Conservation (phyloP, 495 filamentous ascomycete species). For the Astrothelium subdiscretum region DNA sequence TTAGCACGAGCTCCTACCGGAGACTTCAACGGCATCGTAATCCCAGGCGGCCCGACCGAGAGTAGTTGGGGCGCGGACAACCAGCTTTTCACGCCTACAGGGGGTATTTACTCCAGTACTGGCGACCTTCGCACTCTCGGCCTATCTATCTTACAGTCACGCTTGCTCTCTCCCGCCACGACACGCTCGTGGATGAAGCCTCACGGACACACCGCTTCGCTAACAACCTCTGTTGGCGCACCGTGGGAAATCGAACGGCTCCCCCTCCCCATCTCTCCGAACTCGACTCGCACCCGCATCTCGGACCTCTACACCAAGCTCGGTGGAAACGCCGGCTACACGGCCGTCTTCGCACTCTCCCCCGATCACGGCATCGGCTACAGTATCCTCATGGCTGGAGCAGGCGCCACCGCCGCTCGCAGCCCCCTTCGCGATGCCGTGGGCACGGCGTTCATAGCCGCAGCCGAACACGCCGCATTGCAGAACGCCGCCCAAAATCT, state of each 20-base stretch:
- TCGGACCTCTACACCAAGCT: conserved; percentile 40
- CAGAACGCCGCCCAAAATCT: not conserved
- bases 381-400: not conserved
- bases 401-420: not conserved
- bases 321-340: not conserved
- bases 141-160: conserved; percentile 41
- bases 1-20: conserved; percentile 25
- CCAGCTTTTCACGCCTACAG: conserved; percentile 39
- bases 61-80: conserved; percentile 32
- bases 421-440: not conserved
- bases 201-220: conserved; percentile 34
- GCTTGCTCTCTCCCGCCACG: conserved; percentile 31
- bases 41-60: conserved; percentile 18
- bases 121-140: conserved; percentile 42
- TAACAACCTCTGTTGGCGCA: conserved; percentile 36
- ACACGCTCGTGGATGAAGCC: conserved; percentile 52
- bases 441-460: not conserved
- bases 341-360: not conserved
- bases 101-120: conserved; percentile 45
- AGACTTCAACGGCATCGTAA: conserved; percentile 31
- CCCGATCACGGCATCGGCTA: not conserved
- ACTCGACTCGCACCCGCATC: conserved; percentile 8
- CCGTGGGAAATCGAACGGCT: conserved; percentile 47
- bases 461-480: not conserved
- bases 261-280: conserved; percentile 4